phyloP scores from a whole-genome alignment of 768 basidiomycete genomes.

The Amanita pallidorosea region DNA sequence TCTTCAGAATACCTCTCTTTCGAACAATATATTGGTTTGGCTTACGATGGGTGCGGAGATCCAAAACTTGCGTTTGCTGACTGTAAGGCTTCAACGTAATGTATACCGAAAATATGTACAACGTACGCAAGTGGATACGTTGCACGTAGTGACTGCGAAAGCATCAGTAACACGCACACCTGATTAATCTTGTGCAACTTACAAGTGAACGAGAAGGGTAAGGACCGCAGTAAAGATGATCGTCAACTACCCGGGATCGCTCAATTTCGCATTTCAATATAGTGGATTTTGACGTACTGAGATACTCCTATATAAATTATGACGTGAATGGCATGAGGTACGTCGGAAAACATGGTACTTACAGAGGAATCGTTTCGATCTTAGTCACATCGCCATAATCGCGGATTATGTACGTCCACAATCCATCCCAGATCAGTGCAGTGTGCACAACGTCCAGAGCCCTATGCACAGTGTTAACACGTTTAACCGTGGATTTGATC shows the following conservation, averaged over 20 bases:
- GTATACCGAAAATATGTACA: not conserved
- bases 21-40: not conserved
- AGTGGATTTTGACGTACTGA: not conserved
- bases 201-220: conserved; percentile 20
- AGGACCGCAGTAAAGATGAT: conserved; percentile 15
- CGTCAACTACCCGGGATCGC: conserved; percentile 10
- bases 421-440: conserved; percentile 13
- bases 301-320: not conserved
- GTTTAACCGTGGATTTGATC: not conserved
- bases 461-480: conserved; percentile 9
- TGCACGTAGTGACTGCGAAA: conserved; percentile 15
- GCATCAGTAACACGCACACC: not conserved
- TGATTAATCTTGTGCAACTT: not conserved
- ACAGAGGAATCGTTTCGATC: conserved; percentile 16
- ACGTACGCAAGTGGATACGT: conserved; percentile 16
- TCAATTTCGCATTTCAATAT: not conserved
- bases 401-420: conserved; percentile 17
- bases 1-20: not conserved
- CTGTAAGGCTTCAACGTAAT: conserved; percentile 4
- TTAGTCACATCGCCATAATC: conserved; percentile 9
- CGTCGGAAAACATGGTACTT: conserved; percentile 2
- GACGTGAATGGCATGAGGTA: not conserved
- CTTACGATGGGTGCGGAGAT: conserved; percentile 16
- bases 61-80: conserved; percentile 16
- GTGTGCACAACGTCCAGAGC: conserved; percentile 16